These are phyloP conservation scores for Salvia rosmarinus DNA, from an alignment of 257 asterid species.

Conservation along the genomic window DNA sequence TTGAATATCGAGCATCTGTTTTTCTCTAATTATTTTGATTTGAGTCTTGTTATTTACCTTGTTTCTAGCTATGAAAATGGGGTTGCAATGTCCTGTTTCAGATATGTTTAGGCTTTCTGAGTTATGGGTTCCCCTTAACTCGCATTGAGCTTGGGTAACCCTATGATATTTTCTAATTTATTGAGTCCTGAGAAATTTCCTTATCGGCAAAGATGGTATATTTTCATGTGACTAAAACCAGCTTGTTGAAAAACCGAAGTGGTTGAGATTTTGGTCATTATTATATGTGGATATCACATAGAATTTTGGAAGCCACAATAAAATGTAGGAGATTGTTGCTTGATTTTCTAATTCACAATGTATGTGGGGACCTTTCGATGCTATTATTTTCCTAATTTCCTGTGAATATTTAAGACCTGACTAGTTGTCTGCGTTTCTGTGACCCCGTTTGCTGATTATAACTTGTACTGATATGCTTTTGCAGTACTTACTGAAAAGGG, in stretches of 20 bases:
- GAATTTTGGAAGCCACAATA: not conserved
- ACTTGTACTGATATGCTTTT: slow-evolving; percentile 11
- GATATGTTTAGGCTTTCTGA: not conserved
- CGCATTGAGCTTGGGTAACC: not conserved
- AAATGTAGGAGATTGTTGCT: not conserved
- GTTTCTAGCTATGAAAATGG: not conserved
- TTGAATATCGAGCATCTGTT: not conserved
- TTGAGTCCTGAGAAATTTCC: not conserved
- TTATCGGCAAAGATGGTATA: not conserved
- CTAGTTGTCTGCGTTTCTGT: too few relatives aligned
- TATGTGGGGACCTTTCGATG: not conserved
- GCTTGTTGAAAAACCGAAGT: not conserved
- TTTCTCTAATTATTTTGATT: not conserved
- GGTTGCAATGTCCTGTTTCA: not conserved
- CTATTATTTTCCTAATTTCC: too few relatives aligned
- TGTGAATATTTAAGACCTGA: too few relatives aligned
- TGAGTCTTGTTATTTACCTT: too few relatives aligned
- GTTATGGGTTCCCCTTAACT: not conserved
- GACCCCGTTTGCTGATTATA: not conserved
- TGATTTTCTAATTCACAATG: not conserved
- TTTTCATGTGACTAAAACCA: not conserved
- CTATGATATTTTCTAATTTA: not conserved
- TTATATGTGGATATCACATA: not conserved
- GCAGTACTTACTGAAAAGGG: slow-evolving; percentile 70
- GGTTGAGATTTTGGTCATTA: not conserved